phyloP scores from a whole-genome alignment of 2,329 filamentous ascomycete genomes.

The Paramyrothecium sp. region DNA sequence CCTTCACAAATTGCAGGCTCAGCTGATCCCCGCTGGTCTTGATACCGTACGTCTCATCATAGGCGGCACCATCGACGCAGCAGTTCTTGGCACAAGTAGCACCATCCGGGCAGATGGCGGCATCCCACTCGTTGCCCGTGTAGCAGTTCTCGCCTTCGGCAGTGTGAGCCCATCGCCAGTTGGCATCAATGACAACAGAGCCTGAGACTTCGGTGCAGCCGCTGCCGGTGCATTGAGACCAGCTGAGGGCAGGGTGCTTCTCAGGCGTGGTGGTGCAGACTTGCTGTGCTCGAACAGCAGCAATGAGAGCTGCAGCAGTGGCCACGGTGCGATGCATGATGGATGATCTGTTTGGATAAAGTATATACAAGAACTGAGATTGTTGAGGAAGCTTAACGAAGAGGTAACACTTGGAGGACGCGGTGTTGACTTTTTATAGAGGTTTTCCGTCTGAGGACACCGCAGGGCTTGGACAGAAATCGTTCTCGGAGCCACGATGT shows the following conservation, averaged over 20 bases:
- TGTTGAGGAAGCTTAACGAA: not conserved
- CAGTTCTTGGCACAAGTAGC: conserved; percentile 46
- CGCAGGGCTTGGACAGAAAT: not conserved
- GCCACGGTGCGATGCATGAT: conserved; percentile 27
- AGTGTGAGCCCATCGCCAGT: conserved; percentile 61
- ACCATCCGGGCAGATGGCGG: conserved; percentile 35
- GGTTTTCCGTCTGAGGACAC: not conserved
- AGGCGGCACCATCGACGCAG: conserved; percentile 53
- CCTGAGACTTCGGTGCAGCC: conserved; percentile 50
- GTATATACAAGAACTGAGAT: conserved; percentile 6
- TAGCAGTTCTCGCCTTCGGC: conserved; percentile 54
- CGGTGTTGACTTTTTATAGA: not conserved
- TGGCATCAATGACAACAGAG: conserved; percentile 56
- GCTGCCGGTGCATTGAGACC: conserved; percentile 49
- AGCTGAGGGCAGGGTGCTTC: conserved; percentile 51
- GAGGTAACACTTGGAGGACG: not conserved
- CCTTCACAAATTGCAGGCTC: conserved; percentile 57
- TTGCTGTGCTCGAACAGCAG: conserved; percentile 41
- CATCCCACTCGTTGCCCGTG: conserved; percentile 49
- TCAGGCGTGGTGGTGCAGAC: conserved; percentile 47
- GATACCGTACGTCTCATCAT: conserved; percentile 51
- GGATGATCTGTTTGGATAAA: conserved; percentile 5
- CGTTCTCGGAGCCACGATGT: too few relatives aligned
- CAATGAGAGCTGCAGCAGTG: conserved; percentile 23
- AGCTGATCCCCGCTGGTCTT: conserved; percentile 49